phyloP scores from a whole-genome alignment of 2,329 filamentous ascomycete genomes.

The Venturia asperata region DNA sequence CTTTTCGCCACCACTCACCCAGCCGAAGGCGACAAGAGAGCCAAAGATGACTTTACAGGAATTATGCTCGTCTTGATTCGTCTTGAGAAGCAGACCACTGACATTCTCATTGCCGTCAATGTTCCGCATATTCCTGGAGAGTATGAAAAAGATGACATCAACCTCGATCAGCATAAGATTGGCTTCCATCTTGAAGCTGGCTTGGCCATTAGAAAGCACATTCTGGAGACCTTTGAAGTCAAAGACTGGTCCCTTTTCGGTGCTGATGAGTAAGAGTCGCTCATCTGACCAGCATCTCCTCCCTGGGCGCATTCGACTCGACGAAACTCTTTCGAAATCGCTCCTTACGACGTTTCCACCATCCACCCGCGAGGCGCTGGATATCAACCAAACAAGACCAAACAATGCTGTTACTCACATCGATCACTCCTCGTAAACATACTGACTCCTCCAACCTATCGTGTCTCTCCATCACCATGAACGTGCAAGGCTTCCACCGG shows the following conservation, averaged over 20 bases:
- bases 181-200: slow-evolving; percentile 58
- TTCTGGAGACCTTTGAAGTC: slow-evolving; percentile 69
- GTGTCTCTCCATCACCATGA: no score
- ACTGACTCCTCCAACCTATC: no score
- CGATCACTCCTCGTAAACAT: no score
- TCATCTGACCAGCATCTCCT: neutral
- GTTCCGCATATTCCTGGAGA: slow-evolving; percentile 73
- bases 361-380: no score
- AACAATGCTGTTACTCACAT: no score
- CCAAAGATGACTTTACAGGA: slow-evolving; percentile 54
- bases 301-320: neutral
- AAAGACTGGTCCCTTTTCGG: slow-evolving; percentile 73
- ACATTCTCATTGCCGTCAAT: slow-evolving; percentile 80
- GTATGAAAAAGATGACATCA: slow-evolving; percentile 65
- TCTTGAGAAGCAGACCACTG: slow-evolving; percentile 66
- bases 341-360: slow-evolving; percentile 2
- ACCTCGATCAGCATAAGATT: slow-evolving; percentile 57
- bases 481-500: no score
- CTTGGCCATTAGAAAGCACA: slow-evolving; percentile 58
- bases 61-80: slow-evolving; percentile 72
- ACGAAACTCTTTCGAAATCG: neutral
- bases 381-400: no score
- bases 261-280: slow-evolving; percentile 21
- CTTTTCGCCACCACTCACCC: slow-evolving; percentile 58
- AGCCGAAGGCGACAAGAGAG: slow-evolving; percentile 37